Evolutionary conservation across 108 stramenopile genomes (phyloP), one percentile per base, ranked within the genome.

Genomic region (Nitzschia inconspicua): DNA sequence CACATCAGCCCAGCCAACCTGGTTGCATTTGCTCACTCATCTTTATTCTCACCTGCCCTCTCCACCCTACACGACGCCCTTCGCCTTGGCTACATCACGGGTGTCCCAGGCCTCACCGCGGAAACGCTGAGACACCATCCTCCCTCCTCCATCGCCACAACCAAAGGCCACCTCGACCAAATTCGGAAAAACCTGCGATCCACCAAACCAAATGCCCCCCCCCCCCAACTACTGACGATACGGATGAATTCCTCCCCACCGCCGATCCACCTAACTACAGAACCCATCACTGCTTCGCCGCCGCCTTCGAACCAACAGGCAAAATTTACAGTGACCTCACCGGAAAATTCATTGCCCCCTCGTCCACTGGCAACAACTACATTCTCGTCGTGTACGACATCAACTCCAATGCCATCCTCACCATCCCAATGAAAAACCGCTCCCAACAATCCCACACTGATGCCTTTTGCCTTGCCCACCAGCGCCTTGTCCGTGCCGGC

Each of bases 111-210:
- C 35, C 34, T 64, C 24, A 24, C 49, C 20, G 18, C 19, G 24
- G 3, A 40, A n/a, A 7, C n/a, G n/a, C 44, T n/a, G n/a, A n/a
- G n/a, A n/a, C n/a, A n/a, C n/a, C 18, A 57, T 22, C 66, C 51
- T 26, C 49, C 46, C 6, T 11, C 6, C 4, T 36, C 40, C 14
- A 27, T 49, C 22, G 47, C 70, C 13, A 52, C 42, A 9, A 37
- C 39, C 18, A 64, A 52, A 27, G 75, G 68, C 35, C 75, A 77
- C 39, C 44, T 70, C 27, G 41, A 72, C 1, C 66, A 66, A 37
- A 27, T 4, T 0, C 41, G 57, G 4, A n/a, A 49, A 16, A 46
- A 47, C 28, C 3, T 41, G 1, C 44, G 62, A 1, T 59, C 62
- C 30, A 73, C 68, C 52, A 62, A 68, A 59, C 32, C 16, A n/a